phyloP scores from a whole-genome alignment of 2,329 filamentous ascomycete species.

The Pseudopyricularia cyperi region DNA sequence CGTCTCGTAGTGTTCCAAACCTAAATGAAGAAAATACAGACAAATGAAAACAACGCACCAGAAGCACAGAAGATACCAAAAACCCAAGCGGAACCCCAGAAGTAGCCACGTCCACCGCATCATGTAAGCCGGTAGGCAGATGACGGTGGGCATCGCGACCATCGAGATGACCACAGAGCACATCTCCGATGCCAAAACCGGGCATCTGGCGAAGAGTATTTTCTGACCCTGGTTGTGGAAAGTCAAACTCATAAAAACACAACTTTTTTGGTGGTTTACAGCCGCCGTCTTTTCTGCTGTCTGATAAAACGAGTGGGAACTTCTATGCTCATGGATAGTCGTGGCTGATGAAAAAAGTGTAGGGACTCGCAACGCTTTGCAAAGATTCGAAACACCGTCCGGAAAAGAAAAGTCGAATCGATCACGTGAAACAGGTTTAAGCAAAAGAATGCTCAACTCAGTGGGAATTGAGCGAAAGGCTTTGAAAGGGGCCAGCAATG shows the following conservation, averaged over 20 bases:
- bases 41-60: not conserved
- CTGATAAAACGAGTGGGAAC: not conserved
- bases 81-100: not conserved
- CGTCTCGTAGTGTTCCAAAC: not conserved
- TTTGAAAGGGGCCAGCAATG: slow-evolving; percentile 54
- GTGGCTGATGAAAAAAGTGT: not conserved
- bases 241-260: not conserved
- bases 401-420: not conserved
- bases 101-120: not conserved
- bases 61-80: not conserved
- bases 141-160: not conserved
- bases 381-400: not conserved
- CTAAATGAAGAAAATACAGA: not conserved
- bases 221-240: not conserved
- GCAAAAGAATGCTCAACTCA: slow-evolving; percentile 14
- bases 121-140: not conserved
- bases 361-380: not conserved
- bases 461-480: slow-evolving; percentile 56
- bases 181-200: no score
- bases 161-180: no score
- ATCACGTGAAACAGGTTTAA: slow-evolving; percentile 8
- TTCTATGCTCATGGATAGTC: not conserved
- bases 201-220: no score
- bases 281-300: not conserved
- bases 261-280: not conserved